These are phyloP conservation scores for Cucumis sativus DNA, from an alignment of 306 rosid genomes.

Conservation along the genomic window DNA sequence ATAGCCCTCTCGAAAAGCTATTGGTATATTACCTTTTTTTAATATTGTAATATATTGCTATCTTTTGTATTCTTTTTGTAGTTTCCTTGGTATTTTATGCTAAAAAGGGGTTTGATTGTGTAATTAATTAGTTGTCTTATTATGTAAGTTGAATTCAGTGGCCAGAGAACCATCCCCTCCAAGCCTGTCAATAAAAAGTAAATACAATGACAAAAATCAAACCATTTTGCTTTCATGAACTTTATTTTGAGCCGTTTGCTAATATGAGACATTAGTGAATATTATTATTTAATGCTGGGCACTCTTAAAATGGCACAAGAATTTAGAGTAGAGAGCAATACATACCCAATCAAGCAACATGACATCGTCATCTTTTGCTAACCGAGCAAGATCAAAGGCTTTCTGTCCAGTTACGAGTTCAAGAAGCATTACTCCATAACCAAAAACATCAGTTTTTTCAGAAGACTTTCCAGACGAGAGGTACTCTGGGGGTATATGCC, in stretches of 20 bases:
- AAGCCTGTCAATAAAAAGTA: neutral
- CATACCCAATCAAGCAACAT: conserved; percentile 93
- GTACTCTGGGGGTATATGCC: conserved; percentile 88
- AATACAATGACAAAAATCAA: neutral
- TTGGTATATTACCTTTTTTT: no score
- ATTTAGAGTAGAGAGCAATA: neutral
- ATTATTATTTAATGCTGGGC: neutral
- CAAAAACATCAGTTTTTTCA: conserved; percentile 91
- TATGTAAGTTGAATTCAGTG: neutral
- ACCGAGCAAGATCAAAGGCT: conserved; percentile 86
- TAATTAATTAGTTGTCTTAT: neutral
- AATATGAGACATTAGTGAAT: neutral
- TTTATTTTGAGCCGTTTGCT: neutral
- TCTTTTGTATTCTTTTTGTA: no score
- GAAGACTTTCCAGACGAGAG: conserved; percentile 85
- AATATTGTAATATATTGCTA: no score
- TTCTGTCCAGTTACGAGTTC: conserved; percentile 86
- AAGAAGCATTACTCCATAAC: conserved; percentile 91
- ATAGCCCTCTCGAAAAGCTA: no score
- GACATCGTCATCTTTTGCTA: conserved; percentile 74
- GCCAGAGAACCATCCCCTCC: neutral
- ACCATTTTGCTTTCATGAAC: neutral
- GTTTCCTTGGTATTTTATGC: neutral
- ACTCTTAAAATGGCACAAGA: neutral
- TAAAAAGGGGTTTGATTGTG: neutral